Conservation (phyloP, 202 grass and related monocot genomes). For the Carex arenaria region DNA sequence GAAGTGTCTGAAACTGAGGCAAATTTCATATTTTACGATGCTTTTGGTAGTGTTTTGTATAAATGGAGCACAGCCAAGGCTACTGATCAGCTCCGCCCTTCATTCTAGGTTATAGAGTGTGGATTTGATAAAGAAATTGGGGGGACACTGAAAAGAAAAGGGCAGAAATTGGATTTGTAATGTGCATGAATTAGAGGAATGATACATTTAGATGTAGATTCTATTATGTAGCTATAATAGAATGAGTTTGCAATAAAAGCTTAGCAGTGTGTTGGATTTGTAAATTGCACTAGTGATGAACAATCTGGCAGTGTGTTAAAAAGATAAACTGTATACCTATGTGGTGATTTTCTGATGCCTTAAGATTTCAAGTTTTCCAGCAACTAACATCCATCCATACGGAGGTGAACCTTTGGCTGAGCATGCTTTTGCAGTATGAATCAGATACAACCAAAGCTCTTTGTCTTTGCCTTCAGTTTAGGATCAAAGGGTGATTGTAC, state of each 20-base stretch:
- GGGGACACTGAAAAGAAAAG: not conserved
- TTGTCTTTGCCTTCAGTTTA: not conserved
- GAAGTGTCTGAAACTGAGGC: slow-evolving; percentile 35
- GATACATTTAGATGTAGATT: not conserved
- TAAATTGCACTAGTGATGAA: not conserved
- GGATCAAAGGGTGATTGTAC: not conserved
- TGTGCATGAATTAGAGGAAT: not conserved
- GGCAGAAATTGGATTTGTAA: not conserved
- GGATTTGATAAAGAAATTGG: not conserved
- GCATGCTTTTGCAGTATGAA: not conserved
- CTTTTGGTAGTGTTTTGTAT: slow-evolving; percentile 44
- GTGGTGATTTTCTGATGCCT: not conserved
- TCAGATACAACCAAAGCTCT: too few relatives aligned
- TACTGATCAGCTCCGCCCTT: slow-evolving; percentile 1
- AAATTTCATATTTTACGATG: slow-evolving; percentile 60
- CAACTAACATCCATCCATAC: not conserved
- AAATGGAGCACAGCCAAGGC: slow-evolving; percentile 36
- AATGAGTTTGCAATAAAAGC: not conserved
- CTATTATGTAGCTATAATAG: not conserved
- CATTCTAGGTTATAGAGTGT: slow-evolving; percentile 2
- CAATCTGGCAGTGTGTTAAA: not conserved
- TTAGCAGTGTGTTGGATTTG: not conserved
- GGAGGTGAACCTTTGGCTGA: not conserved
- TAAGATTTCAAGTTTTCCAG: not conserved
- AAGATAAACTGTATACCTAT: too few relatives aligned